Evolutionary conservation across 2,329 filamentous ascomycete species (phyloP).

Genomic region (Nigrograna mackinnonii): DNA sequence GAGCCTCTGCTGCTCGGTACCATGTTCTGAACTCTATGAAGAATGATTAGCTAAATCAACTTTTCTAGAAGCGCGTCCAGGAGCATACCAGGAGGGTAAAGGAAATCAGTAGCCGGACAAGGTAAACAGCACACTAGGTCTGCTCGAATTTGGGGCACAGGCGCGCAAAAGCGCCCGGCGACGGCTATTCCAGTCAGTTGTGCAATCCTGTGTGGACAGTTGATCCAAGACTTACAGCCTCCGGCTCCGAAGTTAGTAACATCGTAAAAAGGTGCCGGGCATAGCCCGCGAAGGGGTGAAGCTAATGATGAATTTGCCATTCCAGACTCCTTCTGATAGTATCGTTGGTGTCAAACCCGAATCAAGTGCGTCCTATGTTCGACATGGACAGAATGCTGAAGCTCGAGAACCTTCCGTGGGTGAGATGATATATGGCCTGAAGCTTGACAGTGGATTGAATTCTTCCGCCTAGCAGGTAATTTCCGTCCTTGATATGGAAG

Average conservation of each 20-base stretch:
- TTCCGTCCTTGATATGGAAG: conserved; percentile 9
- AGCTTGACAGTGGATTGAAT: background rate
- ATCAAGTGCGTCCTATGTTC: conserved; percentile 16
- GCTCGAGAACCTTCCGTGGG: no score
- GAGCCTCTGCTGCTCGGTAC: conserved; percentile 74
- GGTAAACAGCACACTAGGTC: conserved; percentile 79
- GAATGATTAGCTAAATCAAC: conserved; percentile 9
- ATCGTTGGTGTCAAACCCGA: conserved; percentile 8
- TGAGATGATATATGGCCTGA: background rate
- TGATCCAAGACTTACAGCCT: conserved; percentile 64
- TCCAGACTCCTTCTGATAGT: conserved; percentile 8
- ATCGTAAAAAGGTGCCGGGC: conserved; percentile 72
- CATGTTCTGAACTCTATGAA: conserved; percentile 56
- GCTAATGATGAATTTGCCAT: conserved; percentile 36
- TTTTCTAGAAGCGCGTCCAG: no score
- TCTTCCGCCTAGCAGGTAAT: background rate
- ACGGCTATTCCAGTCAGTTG: conserved; percentile 51
- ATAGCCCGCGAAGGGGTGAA: conserved; percentile 53
- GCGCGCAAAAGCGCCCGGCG: conserved; percentile 61
- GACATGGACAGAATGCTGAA: conserved; percentile 24
- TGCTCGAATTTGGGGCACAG: conserved; percentile 44
- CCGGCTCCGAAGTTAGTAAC: conserved; percentile 61
- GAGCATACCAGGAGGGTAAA: conserved; percentile 60
- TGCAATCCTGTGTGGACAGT: no score
- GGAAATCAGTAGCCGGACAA: conserved; percentile 83